Percentiles rank a stretch among this genome's conserved stretches.
Conservation (phyloP, 73 alveolate genomes). For the Paramecium pentaurelia region DNA sequence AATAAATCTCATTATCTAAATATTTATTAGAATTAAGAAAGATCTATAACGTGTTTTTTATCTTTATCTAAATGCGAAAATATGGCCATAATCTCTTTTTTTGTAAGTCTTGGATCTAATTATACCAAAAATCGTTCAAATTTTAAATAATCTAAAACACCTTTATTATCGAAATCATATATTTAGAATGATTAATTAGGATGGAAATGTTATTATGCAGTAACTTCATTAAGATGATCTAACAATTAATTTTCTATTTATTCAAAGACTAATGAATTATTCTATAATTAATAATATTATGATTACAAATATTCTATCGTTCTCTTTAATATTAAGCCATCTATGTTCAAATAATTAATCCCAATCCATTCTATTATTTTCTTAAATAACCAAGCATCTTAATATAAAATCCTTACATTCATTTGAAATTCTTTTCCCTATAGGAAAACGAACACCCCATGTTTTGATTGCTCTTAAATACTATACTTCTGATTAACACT, state of each 20-base stretch:
- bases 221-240: neutral
- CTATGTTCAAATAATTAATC: constrained; percentile 51
- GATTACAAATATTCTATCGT: neutral
- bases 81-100: neutral
- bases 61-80: neutral
- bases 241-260: neutral
- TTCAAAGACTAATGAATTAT: neutral
- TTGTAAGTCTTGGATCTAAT: neutral
- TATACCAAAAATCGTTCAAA: neutral
- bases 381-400: constrained; percentile 39
- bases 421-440: neutral
- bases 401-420: constrained; percentile 37
- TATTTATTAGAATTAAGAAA: neutral
- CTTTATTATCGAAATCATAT: neutral
- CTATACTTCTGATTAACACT: neutral
- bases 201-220: neutral
- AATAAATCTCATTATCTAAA: neutral
- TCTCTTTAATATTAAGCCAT: neutral
- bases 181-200: neutral
- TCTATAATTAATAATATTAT: neutral
- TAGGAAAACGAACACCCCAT: neutral
- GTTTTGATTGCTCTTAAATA: neutral
- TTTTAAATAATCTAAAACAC: neutral
- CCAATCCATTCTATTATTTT: constrained; percentile 50
- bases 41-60: neutral